These are phyloP conservation scores for Malbranchea cinnamomea DNA, from an alignment of 2,329 filamentous ascomycete genomes.

Conservation along the genomic window DNA sequence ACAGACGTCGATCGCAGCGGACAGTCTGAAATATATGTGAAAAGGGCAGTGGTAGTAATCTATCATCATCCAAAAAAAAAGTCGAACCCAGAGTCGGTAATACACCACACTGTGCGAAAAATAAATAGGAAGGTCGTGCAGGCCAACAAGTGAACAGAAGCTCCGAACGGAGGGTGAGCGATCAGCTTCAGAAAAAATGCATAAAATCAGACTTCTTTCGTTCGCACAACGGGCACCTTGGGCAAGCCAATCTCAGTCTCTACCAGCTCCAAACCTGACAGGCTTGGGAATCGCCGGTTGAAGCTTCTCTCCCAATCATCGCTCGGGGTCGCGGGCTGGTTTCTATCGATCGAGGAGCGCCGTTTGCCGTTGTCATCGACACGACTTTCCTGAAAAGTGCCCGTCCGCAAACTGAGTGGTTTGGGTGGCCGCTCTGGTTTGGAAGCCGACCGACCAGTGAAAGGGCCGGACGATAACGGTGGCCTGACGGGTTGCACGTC, in stretches of 20 bases:
- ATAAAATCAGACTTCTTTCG: conserved; percentile 26
- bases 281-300: conserved; percentile 70
- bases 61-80: background rate
- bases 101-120: no score
- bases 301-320: conserved; percentile 60
- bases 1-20: no score
- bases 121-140: background rate
- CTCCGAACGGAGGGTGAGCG: background rate
- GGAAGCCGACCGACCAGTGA: conserved; percentile 16
- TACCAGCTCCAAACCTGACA: conserved; percentile 78
- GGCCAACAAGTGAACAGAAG: background rate
- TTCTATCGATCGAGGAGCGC: conserved; percentile 2
- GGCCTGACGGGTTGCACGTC: conserved; percentile 14
- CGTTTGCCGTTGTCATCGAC: background rate
- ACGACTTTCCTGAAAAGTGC: conserved; percentile 14
- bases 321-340: conserved; percentile 14
- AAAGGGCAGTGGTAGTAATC: no score
- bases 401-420: conserved; percentile 42
- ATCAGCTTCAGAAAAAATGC: background rate
- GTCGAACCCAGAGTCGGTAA: no score
- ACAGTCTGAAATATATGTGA: no score
- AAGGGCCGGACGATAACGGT: conserved; percentile 19
- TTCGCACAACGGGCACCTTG: conserved; percentile 23
- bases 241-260: conserved; percentile 46
- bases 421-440: conserved; percentile 45